These are phyloP conservation scores for Endocladia muricata DNA, from an alignment of 31 red algal genomes.

Conservation along the genomic window DNA sequence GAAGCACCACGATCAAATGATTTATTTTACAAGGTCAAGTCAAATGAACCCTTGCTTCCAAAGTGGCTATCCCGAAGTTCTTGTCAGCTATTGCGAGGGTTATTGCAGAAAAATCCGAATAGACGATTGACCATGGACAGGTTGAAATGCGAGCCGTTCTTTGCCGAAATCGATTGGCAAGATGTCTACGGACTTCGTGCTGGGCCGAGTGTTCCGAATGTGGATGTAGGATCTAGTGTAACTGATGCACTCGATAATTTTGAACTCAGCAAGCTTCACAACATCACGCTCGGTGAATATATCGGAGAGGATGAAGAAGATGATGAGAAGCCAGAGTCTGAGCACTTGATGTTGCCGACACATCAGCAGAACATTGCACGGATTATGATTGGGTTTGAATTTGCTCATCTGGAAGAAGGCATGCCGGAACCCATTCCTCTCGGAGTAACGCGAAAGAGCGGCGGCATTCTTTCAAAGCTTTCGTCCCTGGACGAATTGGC, in stretches of 20 bases:
- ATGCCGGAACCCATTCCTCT: neutral
- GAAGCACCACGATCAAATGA: conserved; percentile 49
- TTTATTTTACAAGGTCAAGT: conserved; percentile 60
- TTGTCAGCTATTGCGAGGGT: conserved; percentile 32
- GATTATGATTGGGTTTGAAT: conserved; percentile 40
- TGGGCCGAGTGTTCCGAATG: conserved; percentile 20
- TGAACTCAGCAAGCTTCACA: conserved; percentile 38
- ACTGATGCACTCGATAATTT: conserved; percentile 36
- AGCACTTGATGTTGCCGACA: neutral
- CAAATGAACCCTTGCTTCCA: conserved; percentile 34
- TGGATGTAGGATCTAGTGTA: conserved; percentile 1
- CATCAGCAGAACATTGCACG: conserved; percentile 9
- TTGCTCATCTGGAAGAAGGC: neutral
- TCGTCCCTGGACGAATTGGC: neutral
- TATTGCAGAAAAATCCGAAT: conserved; percentile 58
- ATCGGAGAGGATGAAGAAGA: conserved; percentile 18
- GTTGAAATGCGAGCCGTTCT: conserved; percentile 35
- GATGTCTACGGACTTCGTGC: conserved; percentile 14
- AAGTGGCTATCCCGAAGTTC: conserved; percentile 25
- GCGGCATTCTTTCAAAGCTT: neutral
- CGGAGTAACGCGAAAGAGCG: neutral
- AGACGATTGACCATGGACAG: conserved; percentile 28
- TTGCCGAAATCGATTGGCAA: conserved; percentile 32
- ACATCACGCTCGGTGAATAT: conserved; percentile 14
- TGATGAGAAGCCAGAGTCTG: too few relatives aligned